phyloP scores from a whole-genome alignment of 306 rosid genomes.

The Cyclanthera cordifolia region DNA sequence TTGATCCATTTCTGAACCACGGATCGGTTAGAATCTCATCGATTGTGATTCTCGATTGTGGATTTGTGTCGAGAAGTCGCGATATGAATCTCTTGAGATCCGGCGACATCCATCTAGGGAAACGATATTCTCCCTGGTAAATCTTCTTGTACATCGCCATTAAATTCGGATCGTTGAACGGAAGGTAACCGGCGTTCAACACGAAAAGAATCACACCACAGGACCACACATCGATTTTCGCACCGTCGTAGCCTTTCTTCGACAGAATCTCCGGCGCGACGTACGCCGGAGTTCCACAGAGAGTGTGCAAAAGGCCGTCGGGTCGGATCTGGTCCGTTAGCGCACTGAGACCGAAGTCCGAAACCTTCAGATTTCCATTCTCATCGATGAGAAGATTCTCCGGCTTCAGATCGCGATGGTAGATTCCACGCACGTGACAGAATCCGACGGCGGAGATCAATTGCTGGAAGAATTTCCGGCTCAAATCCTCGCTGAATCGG shows the following conservation, averaged over 20 bases:
- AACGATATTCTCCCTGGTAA: constrained; percentile 50
- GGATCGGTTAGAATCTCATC: constrained; percentile 41
- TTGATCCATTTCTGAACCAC: constrained; percentile 43
- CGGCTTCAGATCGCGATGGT: constrained; percentile 65
- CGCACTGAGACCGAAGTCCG: constrained; percentile 68
- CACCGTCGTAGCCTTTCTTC: constrained; percentile 68
- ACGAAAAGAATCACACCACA: constrained; percentile 54
- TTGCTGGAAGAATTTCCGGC: constrained; percentile 42
- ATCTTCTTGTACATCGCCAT: constrained; percentile 68
- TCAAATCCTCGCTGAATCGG: constrained; percentile 36
- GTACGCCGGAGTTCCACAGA: constrained; percentile 75
- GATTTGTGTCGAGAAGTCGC: constrained; percentile 46
- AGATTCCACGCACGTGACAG: constrained; percentile 58
- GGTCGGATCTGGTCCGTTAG: constrained; percentile 35
- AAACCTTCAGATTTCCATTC: constrained; percentile 36
- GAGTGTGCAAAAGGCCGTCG: constrained; percentile 61
- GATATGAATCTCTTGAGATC: constrained; percentile 39
- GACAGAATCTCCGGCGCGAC: constrained; percentile 72
- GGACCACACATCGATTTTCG: constrained; percentile 64
- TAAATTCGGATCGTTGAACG: constrained; percentile 59
- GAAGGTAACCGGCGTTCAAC: constrained; percentile 53
- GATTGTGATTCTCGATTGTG: constrained; percentile 43
- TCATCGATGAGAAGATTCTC: constrained; percentile 57
- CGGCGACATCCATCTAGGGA: constrained; percentile 55
- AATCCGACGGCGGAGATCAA: constrained; percentile 57